Percentiles rank a stretch among this genome's conserved stretches.
phyloP scores from a whole-genome alignment of 2,329 filamentous ascomycete genomes.

The Aspergillus cejpii region DNA sequence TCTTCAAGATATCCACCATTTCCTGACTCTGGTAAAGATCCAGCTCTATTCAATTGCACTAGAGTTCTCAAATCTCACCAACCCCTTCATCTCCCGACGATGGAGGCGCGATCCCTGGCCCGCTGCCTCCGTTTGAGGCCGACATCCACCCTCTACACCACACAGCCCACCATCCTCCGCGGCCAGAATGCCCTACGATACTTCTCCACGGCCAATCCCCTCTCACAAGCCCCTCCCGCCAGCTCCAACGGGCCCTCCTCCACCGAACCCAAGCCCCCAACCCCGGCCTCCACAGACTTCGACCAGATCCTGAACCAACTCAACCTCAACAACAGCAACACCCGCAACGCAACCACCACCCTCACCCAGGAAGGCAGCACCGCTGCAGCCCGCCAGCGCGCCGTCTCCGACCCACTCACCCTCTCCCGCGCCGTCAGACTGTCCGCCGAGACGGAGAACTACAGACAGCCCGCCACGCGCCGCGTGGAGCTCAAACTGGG shows the following conservation, averaged over 20 bases:
- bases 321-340: constrained; percentile 18
- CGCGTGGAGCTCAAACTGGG: constrained; percentile 33
- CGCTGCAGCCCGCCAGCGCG: neutral
- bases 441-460: constrained; percentile 15
- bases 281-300: constrained; percentile 18
- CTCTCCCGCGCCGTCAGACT: constrained; percentile 19
- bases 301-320: constrained; percentile 32
- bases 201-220: constrained; percentile 12
- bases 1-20: neutral
- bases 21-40: neutral
- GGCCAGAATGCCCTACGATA: constrained; percentile 11
- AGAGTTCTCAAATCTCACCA: no score
- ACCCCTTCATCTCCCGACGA: constrained; percentile 9
- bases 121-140: constrained; percentile 30
- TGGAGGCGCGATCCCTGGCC: constrained; percentile 30
- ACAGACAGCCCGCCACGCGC: constrained; percentile 16
- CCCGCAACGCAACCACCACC: neutral
- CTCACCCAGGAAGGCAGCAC: constrained; percentile 1
- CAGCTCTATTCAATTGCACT: no score
- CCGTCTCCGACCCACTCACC: constrained; percentile 12
- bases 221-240: constrained; percentile 21
- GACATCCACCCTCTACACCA: constrained; percentile 22
- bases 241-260: constrained; percentile 5
- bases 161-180: constrained; percentile 11
- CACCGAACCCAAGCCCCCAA: constrained; percentile 2